Evolutionary conservation across 768 basidiomycete genomes (phyloP), one percentile per base, ranked within the genome.

Genomic region (Mycena leptocephala): DNA sequence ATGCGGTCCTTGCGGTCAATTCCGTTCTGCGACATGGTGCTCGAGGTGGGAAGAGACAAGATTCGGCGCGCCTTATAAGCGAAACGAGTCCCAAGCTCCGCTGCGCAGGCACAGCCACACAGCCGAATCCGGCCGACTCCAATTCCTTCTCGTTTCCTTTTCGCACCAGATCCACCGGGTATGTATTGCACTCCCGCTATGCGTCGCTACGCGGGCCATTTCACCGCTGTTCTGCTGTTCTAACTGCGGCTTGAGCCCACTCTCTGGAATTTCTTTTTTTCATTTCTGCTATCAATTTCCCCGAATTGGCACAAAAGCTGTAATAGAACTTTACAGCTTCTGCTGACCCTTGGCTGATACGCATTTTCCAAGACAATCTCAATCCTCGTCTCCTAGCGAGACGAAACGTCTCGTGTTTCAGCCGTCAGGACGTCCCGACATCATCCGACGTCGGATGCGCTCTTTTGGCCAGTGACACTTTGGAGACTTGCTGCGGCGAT

Each of bases 1-100:
- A 84, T 76, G 74, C 90, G 92, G 78, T 89, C 87, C 84, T 94
- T 94, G 82, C 84, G 87, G 81, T 92, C 91, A 65, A 84, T 78
- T 69, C 82, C 84, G 73, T 81, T 83, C 28, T 76, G 75, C 46
- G 79, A 68, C 73, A 74, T 67, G 30, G 46, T 22, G 39, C n/a
- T 22, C 33, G n/a, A 20, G 5, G 55, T 55, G 69, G 35, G 46
- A 63, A 56, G 26, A 20, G 32, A 67, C 30, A 35, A 59, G 72
- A 51, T 14, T 24, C 53, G 35, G 63, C 28, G 24, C 53, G 43
- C 14, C 64, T 73, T 66, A 72, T 73, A 73, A 56, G 72, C 51
- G 63, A 41, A 28, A 20, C 26, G 8, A 39, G 10, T 22, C 70
- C 63, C 71, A 41, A 72, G 63, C 55, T 73, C 72, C 72, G 72